Conservation (phyloP, 2,329 filamentous ascomycete genomes). For the Conoideocrella luteorostrata region DNA sequence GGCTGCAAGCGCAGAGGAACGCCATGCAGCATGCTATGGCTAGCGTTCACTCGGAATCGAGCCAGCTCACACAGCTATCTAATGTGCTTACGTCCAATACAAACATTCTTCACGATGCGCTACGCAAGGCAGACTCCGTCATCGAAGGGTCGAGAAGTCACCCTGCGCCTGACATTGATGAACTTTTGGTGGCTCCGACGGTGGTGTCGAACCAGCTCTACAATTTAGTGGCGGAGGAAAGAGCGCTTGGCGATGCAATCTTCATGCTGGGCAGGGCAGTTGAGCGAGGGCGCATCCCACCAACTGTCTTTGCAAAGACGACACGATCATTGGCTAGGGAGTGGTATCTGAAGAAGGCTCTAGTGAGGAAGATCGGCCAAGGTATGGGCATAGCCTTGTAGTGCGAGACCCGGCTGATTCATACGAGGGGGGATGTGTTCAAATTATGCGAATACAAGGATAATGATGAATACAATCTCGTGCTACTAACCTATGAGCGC, state of each 20-base stretch:
- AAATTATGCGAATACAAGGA: too few relatives aligned
- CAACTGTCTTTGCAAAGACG: slow-evolving; percentile 71
- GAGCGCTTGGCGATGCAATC: slow-evolving; percentile 77
- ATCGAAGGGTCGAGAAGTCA: slow-evolving; percentile 67
- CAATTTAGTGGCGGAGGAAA: slow-evolving; percentile 79
- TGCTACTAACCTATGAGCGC: too few relatives aligned
- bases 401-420: too few relatives aligned
- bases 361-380: slow-evolving; percentile 68
- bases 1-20: slow-evolving; percentile 69
- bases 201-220: slow-evolving; percentile 93
- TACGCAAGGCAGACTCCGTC: slow-evolving; percentile 71
- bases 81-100: slow-evolving; percentile 70
- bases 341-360: slow-evolving; percentile 77
- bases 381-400: slow-evolving; percentile 62
- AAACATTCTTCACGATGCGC: slow-evolving; percentile 66
- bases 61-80: slow-evolving; percentile 64
- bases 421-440: too few relatives aligned
- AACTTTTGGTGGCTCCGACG: slow-evolving; percentile 86
- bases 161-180: slow-evolving; percentile 72
- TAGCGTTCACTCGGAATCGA: slow-evolving; percentile 67
- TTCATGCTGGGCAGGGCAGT: slow-evolving; percentile 73
- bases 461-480: too few relatives aligned
- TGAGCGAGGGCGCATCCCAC: slow-evolving; percentile 63
- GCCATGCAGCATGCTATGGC: slow-evolving; percentile 68
- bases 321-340: slow-evolving; percentile 69